Evolutionary conservation across 192 early-diverging fungal species (phyloP).

Genomic region (Funneliformis geosporum): DNA sequence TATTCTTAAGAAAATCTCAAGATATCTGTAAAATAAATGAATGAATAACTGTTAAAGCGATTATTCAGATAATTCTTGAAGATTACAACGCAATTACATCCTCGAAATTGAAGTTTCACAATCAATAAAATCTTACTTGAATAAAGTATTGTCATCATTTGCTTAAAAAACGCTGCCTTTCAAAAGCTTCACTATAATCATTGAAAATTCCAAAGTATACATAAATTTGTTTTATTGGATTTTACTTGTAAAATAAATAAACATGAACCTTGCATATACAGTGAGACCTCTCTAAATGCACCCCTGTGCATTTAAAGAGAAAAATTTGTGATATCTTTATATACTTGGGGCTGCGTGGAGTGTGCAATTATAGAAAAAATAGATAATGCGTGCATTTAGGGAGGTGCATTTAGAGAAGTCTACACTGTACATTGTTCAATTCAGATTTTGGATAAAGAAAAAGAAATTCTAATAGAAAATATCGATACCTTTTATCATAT

Average conservation of each 20-base stretch:
- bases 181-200: conserved; percentile 36
- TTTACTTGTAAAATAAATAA: neutral
- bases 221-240: neutral
- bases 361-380: too few species aligned
- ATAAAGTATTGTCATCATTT: conserved; percentile 40
- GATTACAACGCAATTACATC: conserved; percentile 32
- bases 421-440: conserved; percentile 40
- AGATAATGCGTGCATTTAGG: too few species aligned
- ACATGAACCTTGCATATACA: too few species aligned
- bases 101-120: conserved; percentile 37
- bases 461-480: conserved; percentile 52
- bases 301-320: neutral
- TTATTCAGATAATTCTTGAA: too few species aligned
- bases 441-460: conserved; percentile 39
- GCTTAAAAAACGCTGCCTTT: conserved; percentile 41
- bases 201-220: conserved; percentile 37
- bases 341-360: too few species aligned
- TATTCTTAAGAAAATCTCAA: conserved; percentile 4
- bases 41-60: neutral
- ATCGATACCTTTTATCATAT: conserved; percentile 39
- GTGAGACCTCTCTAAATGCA: too few species aligned
- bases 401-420: too few species aligned
- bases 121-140: conserved; percentile 37
- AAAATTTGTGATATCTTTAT: neutral
- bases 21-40: neutral